These are phyloP conservation scores for Pittosporum tobira DNA, from an alignment of 129 eudicot species.

Conservation along the genomic window DNA sequence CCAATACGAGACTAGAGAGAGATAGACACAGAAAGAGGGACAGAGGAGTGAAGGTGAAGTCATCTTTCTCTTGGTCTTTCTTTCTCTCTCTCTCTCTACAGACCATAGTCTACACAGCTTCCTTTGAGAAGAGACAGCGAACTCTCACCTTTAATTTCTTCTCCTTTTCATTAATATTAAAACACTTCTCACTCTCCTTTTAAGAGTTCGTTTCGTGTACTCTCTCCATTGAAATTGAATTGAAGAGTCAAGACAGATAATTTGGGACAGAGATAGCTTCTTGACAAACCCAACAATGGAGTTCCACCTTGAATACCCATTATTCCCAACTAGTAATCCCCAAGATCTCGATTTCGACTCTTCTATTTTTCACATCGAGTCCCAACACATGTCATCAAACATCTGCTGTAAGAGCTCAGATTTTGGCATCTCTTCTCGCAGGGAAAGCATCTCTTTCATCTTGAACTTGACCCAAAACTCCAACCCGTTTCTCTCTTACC, in stretches of 20 bases:
- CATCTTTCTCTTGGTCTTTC: conserved; percentile 4
- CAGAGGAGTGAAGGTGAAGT: conserved; percentile 34
- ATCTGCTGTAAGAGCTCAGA: not conserved
- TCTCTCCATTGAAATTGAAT: not conserved
- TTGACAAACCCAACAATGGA: conserved; percentile 26
- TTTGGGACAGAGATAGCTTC: not conserved
- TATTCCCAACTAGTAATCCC: not conserved
- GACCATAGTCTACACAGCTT: not conserved
- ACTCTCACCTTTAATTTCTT: conserved; percentile 24
- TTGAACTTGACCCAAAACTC: conserved; percentile 16
- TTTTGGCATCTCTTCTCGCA: conserved; percentile 18
- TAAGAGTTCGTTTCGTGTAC: conserved; percentile 7
- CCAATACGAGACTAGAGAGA: conserved; percentile 12
- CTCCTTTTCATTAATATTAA: conserved; percentile 25
- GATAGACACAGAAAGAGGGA: not conserved
- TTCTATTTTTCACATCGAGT: conserved; percentile 31
- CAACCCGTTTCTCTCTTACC: conserved; percentile 39
- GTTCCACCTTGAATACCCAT: conserved; percentile 45
- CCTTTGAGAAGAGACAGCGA: conserved; percentile 31
- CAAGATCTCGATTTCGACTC: conserved; percentile 7
- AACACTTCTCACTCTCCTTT: conserved; percentile 7
- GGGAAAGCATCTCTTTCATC: conserved; percentile 20
- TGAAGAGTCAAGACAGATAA: not conserved
- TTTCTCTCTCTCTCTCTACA: not conserved
- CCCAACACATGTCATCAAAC: conserved; percentile 38